Percentiles rank a stretch among this genome's conserved stretches.
Conservation (phyloP, 805 yeast genomes). For the Yarrowia divulgata region DNA sequence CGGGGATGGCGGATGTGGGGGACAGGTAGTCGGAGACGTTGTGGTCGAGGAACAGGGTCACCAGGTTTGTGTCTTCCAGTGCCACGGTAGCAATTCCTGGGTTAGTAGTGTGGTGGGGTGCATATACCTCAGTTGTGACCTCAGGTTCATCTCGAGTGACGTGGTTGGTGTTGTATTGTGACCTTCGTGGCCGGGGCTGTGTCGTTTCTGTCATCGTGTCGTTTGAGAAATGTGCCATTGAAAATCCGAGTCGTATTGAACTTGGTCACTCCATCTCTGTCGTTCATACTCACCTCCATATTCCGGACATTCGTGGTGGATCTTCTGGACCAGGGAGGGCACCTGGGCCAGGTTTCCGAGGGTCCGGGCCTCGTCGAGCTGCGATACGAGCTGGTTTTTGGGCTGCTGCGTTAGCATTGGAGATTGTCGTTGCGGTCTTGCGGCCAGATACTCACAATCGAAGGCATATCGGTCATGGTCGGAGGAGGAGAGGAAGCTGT, state of each 20-base stretch:
- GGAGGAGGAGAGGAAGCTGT: constrained; percentile 27
- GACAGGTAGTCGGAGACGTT: constrained; percentile 34
- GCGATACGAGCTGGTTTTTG: constrained; percentile 35
- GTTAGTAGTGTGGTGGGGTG: not conserved
- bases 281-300: constrained; percentile 16
- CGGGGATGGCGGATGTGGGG: constrained; percentile 19
- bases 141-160: not conserved
- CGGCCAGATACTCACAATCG: constrained; percentile 29
- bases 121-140: not conserved
- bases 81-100: constrained; percentile 30
- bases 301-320: constrained; percentile 29
- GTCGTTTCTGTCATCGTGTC: too few relatives aligned
- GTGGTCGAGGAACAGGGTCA: constrained; percentile 27
- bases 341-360: constrained; percentile 38
- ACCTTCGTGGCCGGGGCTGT: too few relatives aligned
- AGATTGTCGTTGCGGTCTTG: not conserved
- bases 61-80: constrained; percentile 30
- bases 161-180: not conserved
- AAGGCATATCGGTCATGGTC: constrained; percentile 38
- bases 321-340: constrained; percentile 19
- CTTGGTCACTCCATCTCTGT: not conserved
- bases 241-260: too few relatives aligned
- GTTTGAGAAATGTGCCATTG: too few relatives aligned
- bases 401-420: constrained; percentile 36
- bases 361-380: constrained; percentile 40